These are phyloP conservation scores for Pholiota microspora DNA, from an alignment of 768 basidiomycete species.

Conservation along the genomic window DNA sequence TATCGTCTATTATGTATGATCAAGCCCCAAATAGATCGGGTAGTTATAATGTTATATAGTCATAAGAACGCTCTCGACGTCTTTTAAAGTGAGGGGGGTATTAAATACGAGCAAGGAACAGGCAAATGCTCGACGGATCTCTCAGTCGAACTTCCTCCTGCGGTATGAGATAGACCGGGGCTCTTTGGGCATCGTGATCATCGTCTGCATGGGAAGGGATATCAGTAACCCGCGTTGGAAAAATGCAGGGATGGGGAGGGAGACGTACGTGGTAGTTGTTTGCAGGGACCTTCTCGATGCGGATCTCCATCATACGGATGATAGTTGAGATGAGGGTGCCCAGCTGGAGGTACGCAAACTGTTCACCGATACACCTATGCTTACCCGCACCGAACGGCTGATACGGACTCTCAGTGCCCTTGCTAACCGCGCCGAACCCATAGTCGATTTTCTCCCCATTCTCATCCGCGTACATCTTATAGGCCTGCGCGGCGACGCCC, in stretches of 20 bases:
- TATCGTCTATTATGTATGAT: neutral
- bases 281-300: constrained; percentile 69
- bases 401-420: constrained; percentile 94
- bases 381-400: constrained; percentile 97
- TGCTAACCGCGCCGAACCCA: constrained; percentile 93
- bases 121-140: neutral
- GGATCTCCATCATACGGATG: constrained; percentile 74
- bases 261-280: constrained; percentile 87
- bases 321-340: constrained; percentile 80
- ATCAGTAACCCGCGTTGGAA: neutral
- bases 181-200: constrained; percentile 87
- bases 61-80: constrained; percentile 11
- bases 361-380: constrained; percentile 94
- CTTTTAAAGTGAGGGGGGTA: constrained; percentile 9
- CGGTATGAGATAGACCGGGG: constrained; percentile 67
- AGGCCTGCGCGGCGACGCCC: constrained; percentile 78
- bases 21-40: neutral
- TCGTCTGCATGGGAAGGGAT: constrained; percentile 57
- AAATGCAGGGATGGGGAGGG: neutral
- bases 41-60: constrained; percentile 10
- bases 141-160: constrained; percentile 41
- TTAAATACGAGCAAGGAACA: neutral
- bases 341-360: constrained; percentile 96
- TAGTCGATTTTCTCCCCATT: constrained; percentile 91
- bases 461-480: constrained; percentile 71